Evolutionary conservation across 192 early-diverging fungal species (phyloP), one percentile per base, ranked within the genome.

Genomic region (Spizellomyces sp.): DNA sequence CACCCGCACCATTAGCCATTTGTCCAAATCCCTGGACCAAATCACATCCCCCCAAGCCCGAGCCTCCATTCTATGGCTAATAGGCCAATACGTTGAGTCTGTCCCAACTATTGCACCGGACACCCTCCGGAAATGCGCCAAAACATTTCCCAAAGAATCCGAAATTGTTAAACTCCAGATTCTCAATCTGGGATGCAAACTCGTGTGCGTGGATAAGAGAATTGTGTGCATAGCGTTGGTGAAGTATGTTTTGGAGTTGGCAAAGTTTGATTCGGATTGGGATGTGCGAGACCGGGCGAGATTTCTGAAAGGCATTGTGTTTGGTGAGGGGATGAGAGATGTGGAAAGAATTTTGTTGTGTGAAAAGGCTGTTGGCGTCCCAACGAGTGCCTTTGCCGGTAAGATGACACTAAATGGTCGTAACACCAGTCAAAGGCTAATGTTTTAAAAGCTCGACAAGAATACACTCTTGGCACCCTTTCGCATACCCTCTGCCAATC

Each of bases 221-320:
- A 66, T 70, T 15, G 69, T 54, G 41, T 48, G 73, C 15, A 50
- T 15, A 22, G 72, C 19, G 36, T 17, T 73, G 15, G 22, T 90
- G 48, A 82, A 89, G 54, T 94, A 95, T 77, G 73, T 94, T 42
- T 87, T 96, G 55, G 88, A 94, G 47, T 77, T 99, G 66, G 94
- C 95, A 2, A 80, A 92, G n/a, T 97, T 90, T 71, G 98, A 99
- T 77, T 77, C 86, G 17, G 84, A 90, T 71, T 96, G 91, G 67
- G 94, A 95, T 71, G 89, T 98, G 4, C 84, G 98, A 21, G 98
- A 99, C 67, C 87, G 94, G 10, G 91, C 92, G 9, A 78, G 98
- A 52, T 86, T 94, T 61, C 76, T 93, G 19, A 83, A 85, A 52
- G 83, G 74, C 9, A 70, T 91, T 15, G 77, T 88, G 60, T 45